Conservation (phyloP, 305 asterid genomes). For the Fraxinus platypoda region DNA sequence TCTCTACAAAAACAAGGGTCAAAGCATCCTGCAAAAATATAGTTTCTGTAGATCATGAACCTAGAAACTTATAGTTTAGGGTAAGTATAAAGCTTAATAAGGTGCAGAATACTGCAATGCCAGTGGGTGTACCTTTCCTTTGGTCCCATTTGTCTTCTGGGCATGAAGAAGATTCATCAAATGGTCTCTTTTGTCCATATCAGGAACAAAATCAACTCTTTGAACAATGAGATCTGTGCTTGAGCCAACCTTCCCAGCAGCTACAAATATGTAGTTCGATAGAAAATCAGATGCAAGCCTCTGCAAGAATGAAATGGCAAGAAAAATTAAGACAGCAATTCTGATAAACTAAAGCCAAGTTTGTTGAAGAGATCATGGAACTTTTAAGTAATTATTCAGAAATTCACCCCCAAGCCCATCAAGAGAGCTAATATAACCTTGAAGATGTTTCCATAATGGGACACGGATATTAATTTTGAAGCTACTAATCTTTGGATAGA, state of each 20-base stretch:
- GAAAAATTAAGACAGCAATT: background rate
- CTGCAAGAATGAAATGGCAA: constrained; percentile 28
- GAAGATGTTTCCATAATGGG: background rate
- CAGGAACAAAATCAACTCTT: constrained; percentile 59
- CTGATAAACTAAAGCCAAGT: background rate
- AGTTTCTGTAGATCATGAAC: background rate
- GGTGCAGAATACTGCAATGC: background rate
- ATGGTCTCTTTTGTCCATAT: constrained; percentile 41
- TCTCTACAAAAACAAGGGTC: constrained; percentile 77
- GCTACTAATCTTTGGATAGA: background rate
- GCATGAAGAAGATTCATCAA: constrained; percentile 44
- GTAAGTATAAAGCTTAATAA: background rate
- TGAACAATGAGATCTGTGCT: constrained; percentile 65
- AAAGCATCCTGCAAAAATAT: constrained; percentile 39
- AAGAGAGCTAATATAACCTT: background rate
- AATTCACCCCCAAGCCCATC: background rate
- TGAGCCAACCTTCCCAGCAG: constrained; percentile 80
- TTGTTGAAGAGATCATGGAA: background rate
- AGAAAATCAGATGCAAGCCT: constrained; percentile 70
- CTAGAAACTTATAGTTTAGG: background rate
- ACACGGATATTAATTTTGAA: background rate
- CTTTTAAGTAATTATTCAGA: background rate
- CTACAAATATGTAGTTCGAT: constrained; percentile 47
- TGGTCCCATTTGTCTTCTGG: constrained; percentile 24
- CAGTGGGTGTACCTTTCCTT: constrained; percentile 40